Conservation (phyloP, 306 rosid genomes). For the Astragalus glycyphyllos region DNA sequence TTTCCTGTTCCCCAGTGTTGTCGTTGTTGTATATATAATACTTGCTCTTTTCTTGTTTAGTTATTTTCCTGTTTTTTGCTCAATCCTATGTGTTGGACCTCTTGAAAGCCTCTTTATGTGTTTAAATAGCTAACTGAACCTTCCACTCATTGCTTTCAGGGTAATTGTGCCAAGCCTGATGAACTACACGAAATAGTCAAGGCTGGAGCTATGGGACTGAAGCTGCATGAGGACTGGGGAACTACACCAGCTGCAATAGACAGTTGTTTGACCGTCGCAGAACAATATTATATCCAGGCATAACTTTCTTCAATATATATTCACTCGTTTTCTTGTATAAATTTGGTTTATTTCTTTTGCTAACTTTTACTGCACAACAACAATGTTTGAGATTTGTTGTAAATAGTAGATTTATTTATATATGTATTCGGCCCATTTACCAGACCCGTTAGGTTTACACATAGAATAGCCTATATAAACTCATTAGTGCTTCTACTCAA, state of each 20-base stretch:
- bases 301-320: slow-evolving; percentile 9
- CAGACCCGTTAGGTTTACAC: no score
- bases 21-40: slow-evolving; percentile 23
- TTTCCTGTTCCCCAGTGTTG: no score
- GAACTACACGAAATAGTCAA: slow-evolving; percentile 70
- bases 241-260: slow-evolving; percentile 89
- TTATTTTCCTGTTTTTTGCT: not conserved
- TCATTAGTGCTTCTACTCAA: no score
- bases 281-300: slow-evolving; percentile 81
- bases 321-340: slow-evolving; percentile 21
- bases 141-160: slow-evolving; percentile 56
- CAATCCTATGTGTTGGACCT: slow-evolving; percentile 3
- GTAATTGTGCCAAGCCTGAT: slow-evolving; percentile 76
- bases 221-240: slow-evolving; percentile 99
- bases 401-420: no score
- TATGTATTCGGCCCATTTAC: no score
- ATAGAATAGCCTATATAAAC: no score
- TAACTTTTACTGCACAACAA: slow-evolving; percentile 29
- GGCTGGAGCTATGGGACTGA: slow-evolving; percentile 98
- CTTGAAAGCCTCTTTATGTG: slow-evolving; percentile 18
- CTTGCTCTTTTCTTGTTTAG: not conserved
- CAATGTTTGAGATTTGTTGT: no score
- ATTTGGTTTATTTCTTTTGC: slow-evolving; percentile 18
- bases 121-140: slow-evolving; percentile 18
- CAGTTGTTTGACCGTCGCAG: slow-evolving; percentile 78